Percentiles rank a stretch among this genome's conserved stretches.
These are phyloP conservation scores for Huiozyma naganishii DNA, from an alignment of 805 yeast species.

Conservation along the genomic window DNA sequence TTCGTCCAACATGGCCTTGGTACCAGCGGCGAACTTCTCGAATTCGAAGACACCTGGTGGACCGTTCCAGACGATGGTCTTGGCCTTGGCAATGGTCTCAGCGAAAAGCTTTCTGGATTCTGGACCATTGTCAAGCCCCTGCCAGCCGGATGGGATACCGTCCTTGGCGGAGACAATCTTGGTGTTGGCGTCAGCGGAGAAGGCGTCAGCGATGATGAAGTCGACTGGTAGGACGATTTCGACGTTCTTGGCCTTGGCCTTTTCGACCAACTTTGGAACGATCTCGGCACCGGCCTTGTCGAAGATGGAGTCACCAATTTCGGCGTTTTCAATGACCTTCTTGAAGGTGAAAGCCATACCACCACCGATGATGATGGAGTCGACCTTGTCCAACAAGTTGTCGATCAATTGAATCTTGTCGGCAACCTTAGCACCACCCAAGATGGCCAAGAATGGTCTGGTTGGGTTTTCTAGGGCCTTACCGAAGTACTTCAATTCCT, in stretches of 20 bases:
- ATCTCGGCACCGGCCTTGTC: constrained; percentile 93
- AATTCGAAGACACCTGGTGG: constrained; percentile 99
- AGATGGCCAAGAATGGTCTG: constrained; percentile 96
- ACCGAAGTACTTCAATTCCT: constrained; percentile 94
- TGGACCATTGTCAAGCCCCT: constrained; percentile 95
- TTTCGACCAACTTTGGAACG: constrained; percentile 82
- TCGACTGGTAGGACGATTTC: constrained; percentile 91
- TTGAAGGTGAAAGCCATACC: constrained; percentile 99
- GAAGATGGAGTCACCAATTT: constrained; percentile 85
- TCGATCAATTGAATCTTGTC: constrained; percentile 98
- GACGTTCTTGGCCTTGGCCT: constrained; percentile 94
- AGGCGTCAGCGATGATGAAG: constrained; percentile 90
- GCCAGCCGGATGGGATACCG: constrained; percentile 92
- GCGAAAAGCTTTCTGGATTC: constrained; percentile 72
- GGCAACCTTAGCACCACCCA: constrained; percentile 99
- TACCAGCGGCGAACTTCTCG: constrained; percentile 83
- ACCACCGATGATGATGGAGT: constrained; percentile 92
- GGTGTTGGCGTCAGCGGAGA: constrained; percentile 81
- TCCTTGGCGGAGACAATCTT: constrained; percentile 76
- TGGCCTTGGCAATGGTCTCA: constrained; percentile 78
- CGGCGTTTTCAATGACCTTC: constrained; percentile 76
- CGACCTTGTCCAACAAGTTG: constrained; percentile 92
- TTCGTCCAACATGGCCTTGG: constrained; percentile 82
- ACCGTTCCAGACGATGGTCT: constrained; percentile 99
- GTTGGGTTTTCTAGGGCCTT: constrained; percentile 96